phyloP scores from a whole-genome alignment of 2,329 filamentous ascomycete species.

The Cladophialophora yegresii region DNA sequence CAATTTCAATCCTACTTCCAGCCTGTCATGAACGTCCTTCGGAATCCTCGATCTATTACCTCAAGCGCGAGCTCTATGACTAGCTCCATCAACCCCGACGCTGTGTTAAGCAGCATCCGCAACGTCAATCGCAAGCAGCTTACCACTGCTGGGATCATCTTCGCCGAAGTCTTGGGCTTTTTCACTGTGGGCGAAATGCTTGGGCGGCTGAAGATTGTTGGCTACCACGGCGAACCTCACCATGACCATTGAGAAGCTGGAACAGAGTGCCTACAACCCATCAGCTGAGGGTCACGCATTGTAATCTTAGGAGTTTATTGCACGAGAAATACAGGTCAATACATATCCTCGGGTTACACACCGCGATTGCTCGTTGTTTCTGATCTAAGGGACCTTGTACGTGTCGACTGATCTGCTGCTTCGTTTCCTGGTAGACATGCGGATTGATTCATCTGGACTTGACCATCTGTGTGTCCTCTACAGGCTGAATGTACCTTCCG shows the following conservation, averaged over 20 bases:
- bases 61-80: constrained; percentile 52
- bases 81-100: constrained; percentile 58
- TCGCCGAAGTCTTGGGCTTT: constrained; percentile 88
- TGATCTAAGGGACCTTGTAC: background rate
- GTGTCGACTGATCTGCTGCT: background rate
- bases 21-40: constrained; percentile 68
- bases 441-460: background rate
- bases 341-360: constrained; percentile 27
- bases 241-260: constrained; percentile 44
- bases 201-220: constrained; percentile 90
- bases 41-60: constrained; percentile 64
- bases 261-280: constrained; percentile 5
- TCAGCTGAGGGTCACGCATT: constrained; percentile 11
- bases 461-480: background rate
- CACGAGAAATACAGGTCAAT: constrained; percentile 30
- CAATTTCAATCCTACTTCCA: constrained; percentile 88
- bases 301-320: constrained; percentile 33
- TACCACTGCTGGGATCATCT: constrained; percentile 71
- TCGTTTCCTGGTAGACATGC: background rate
- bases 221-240: constrained; percentile 73
- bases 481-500: background rate
- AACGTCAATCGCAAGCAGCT: constrained; percentile 72
- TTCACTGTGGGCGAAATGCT: constrained; percentile 98
- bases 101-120: constrained; percentile 61
- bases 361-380: background rate